Conservation (phyloP, 495 filamentous ascomycete species). For the Lindgomyces ingoldianus region DNA sequence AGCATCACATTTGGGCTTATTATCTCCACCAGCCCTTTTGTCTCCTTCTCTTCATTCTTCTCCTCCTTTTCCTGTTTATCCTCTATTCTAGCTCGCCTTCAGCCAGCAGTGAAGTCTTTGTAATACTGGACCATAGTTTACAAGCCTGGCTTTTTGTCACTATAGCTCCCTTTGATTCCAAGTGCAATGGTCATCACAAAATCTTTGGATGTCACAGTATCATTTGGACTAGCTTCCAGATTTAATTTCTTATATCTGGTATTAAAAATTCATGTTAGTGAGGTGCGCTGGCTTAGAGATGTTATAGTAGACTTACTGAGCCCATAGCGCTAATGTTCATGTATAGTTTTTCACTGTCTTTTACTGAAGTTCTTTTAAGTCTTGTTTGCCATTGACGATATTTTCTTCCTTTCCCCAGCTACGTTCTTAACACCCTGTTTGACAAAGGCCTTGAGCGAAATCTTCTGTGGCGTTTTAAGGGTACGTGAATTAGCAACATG, state of each 20-base stretch:
- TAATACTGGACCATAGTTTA: conserved; percentile 15
- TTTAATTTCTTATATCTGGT: conserved; percentile 14
- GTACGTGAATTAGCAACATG: background rate
- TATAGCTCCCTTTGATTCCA: conserved; percentile 2
- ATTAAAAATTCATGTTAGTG: conserved; percentile 13
- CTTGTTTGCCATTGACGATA: background rate
- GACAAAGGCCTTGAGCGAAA: conserved; percentile 3
- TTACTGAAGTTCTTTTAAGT: background rate
- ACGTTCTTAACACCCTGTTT: background rate
- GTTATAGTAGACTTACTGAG: conserved; percentile 11
- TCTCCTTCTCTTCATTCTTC: conserved; percentile 11
- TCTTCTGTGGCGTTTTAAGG: conserved; percentile 8
- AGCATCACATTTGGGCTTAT: conserved; percentile 22
- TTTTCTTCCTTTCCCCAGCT: background rate
- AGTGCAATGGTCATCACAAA: conserved; percentile 4
- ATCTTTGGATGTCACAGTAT: conserved; percentile 8
- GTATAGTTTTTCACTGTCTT: conserved; percentile 1
- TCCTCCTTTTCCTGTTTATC: conserved; percentile 12
- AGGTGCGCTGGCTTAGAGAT: conserved; percentile 9
- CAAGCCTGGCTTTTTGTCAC: conserved; percentile 9
- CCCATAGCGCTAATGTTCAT: conserved; percentile 5
- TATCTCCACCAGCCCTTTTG: conserved; percentile 1
- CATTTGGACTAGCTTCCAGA: conserved; percentile 4
- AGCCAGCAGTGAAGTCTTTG: conserved; percentile 18
- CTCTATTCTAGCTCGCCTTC: conserved; percentile 16